Evolutionary conservation across 371 early-diverging fungal genomes (phyloP).

Genomic region (Batkoa obscura): DNA sequence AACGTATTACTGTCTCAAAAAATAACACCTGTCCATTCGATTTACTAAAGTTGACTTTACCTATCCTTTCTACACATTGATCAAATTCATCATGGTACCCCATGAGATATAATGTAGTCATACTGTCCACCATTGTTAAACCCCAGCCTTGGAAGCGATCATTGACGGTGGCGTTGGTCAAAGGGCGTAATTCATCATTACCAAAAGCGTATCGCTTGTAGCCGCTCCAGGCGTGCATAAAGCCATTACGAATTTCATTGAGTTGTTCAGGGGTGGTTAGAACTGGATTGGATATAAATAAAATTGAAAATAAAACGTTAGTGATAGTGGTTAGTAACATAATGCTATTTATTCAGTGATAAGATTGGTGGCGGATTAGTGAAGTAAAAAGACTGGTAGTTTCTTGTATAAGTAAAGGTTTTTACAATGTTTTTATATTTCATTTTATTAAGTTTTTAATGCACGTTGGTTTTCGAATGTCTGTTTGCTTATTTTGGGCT

Average conservation of each 20-base stretch:
- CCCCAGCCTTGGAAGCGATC: constrained; percentile 28
- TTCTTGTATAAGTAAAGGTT: too few species aligned
- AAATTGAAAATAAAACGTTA: too few species aligned
- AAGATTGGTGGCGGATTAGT: too few species aligned
- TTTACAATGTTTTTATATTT: too few species aligned
- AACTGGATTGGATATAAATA: too few species aligned
- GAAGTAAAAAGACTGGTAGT: too few species aligned
- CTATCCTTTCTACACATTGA: constrained; percentile 36
- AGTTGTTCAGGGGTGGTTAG: too few species aligned
- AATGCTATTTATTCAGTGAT: too few species aligned
- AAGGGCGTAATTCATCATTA: constrained; percentile 31
- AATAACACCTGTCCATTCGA: constrained; percentile 17
- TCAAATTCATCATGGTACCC: constrained; percentile 22
- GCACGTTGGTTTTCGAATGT: too few species aligned
- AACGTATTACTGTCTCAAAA: constrained; percentile 60
- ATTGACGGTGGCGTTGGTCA: constrained; percentile 22
- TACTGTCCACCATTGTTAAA: constrained; percentile 56
- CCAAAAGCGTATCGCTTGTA: constrained; percentile 39
- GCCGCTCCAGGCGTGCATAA: constrained; percentile 52
- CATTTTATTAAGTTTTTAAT: too few species aligned
- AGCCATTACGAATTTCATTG: constrained; percentile 19
- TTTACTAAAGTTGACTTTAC: constrained; percentile 23
- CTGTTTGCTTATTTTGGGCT: too few species aligned
- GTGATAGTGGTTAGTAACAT: too few species aligned
- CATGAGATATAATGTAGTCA: constrained; percentile 67